phyloP scores from a whole-genome alignment of 352 stramenopile genomes.

The Elongisporangium undulatum region DNA sequence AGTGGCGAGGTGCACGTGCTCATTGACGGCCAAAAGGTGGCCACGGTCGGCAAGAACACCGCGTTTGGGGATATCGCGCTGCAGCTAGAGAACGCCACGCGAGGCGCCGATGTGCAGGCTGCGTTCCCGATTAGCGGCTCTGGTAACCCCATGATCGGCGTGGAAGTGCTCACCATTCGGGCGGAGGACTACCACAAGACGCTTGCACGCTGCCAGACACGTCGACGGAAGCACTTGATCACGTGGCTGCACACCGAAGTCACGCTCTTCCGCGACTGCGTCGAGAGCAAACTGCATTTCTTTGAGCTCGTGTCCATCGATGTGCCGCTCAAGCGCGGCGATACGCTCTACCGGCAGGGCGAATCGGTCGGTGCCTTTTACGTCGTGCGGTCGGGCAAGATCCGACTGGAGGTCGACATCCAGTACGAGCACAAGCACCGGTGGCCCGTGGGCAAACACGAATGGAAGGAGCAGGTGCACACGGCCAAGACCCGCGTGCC shows the following conservation, averaged over 20 bases:
- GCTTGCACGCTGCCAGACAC: slow-evolving; percentile 52
- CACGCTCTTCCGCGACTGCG: slow-evolving; percentile 59
- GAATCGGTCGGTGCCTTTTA: slow-evolving; percentile 67
- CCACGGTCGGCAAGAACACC: slow-evolving; percentile 48
- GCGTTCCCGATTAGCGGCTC: slow-evolving; percentile 3
- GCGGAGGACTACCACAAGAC: slow-evolving; percentile 74
- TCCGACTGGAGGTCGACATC: slow-evolving; percentile 63
- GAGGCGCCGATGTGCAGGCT: slow-evolving; percentile 57
- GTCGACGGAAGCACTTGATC: slow-evolving; percentile 59
- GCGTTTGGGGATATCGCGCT: slow-evolving; percentile 67
- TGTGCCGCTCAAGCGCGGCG: slow-evolving; percentile 48
- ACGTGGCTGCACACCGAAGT: slow-evolving; percentile 68
- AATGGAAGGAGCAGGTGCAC: slow-evolving; percentile 55
- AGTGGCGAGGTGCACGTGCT: slow-evolving; percentile 62
- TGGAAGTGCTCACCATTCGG: slow-evolving; percentile 63
- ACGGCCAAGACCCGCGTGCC: slow-evolving; percentile 41
- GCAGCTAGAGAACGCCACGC: slow-evolving; percentile 67
- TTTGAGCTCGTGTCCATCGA: slow-evolving; percentile 77
- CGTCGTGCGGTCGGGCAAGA: slow-evolving; percentile 47
- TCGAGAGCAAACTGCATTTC: slow-evolving; percentile 73
- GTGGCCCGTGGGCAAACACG: slow-evolving; percentile 42
- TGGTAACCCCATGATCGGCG: slow-evolving; percentile 15
- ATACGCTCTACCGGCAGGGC: slow-evolving; percentile 54
- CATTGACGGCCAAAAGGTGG: slow-evolving; percentile 55
- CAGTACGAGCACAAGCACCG: slow-evolving; percentile 64